phyloP scores from a whole-genome alignment of 352 stramenopile genomes.

The Plasmopara halstedii region DNA sequence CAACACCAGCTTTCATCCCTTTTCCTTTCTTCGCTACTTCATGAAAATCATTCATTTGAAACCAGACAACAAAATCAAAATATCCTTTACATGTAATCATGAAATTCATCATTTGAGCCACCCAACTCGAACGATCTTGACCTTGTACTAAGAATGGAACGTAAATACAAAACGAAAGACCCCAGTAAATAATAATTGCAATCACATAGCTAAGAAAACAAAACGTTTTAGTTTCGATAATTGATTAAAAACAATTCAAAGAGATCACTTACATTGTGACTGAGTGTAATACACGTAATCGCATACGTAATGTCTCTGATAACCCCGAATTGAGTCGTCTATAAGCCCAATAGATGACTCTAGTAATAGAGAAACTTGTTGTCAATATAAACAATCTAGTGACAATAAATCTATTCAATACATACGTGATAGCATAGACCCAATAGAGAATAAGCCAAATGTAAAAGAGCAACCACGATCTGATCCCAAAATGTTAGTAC shows the following conservation, averaged over 20 bases:
- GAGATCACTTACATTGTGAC: constrained; percentile 71
- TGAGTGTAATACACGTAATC: constrained; percentile 77
- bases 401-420: background rate
- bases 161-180: constrained; percentile 78
- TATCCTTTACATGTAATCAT: constrained; percentile 89
- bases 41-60: constrained; percentile 84
- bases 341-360: constrained; percentile 83
- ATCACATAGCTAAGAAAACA: constrained; percentile 61
- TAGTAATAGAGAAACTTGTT: constrained; percentile 1
- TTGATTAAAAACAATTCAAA: background rate
- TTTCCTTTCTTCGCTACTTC: constrained; percentile 31
- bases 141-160: constrained; percentile 76
- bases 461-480: constrained; percentile 82
- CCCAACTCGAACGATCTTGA: constrained; percentile 30
- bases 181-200: constrained; percentile 89
- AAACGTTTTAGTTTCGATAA: background rate
- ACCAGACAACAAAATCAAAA: constrained; percentile 86
- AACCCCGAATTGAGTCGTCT: constrained; percentile 69
- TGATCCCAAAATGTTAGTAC: too few species aligned
- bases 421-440: constrained; percentile 73
- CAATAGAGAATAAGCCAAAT: constrained; percentile 83
- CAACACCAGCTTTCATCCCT: constrained; percentile 55
- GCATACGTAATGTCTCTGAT: constrained; percentile 79
- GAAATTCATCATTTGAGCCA: constrained; percentile 82
- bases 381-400: constrained; percentile 1